A percentile compares a stretch with the other conserved stretches of the same genome.
Evolutionary conservation across 257 asterid genomes (phyloP).

Genomic region (Thymus quinquecostatus): DNA sequence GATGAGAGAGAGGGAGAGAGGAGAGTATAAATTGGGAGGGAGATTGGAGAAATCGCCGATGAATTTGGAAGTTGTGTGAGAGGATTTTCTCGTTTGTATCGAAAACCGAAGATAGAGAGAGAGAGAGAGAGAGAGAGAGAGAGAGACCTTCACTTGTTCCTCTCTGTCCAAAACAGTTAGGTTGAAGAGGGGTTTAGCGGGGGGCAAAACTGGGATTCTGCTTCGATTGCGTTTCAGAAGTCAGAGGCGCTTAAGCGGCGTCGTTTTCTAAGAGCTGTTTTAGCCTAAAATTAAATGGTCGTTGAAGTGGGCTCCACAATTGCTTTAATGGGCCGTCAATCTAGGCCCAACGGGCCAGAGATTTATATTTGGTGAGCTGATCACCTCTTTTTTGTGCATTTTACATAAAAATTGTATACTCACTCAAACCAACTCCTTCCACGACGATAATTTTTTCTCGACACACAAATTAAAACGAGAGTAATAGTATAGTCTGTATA

Average conservation of each 20-base stretch:
- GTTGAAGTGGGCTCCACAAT: background rate
- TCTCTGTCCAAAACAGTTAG: conserved; percentile 9
- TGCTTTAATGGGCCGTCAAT: background rate
- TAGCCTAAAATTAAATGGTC: background rate
- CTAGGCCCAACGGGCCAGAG: background rate
- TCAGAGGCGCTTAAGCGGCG: conserved; percentile 1
- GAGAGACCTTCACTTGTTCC: conserved; percentile 14
- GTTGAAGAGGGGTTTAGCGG: conserved; percentile 9
- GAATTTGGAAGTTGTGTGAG: conserved; percentile 44
- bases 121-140: background rate
- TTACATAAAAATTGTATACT: too few species aligned
- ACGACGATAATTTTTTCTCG: too few species aligned
- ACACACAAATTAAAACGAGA: too few species aligned
- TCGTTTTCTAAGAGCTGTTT: conserved; percentile 12
- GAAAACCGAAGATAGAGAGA: conserved; percentile 30
- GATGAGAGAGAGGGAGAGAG: background rate
- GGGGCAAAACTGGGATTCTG: conserved; percentile 24
- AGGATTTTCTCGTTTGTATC: conserved; percentile 62
- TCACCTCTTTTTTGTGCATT: too few species aligned
- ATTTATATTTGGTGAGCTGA: background rate
- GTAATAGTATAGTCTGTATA: too few species aligned
- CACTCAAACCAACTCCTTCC: too few species aligned
- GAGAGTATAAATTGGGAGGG: conserved; percentile 30
- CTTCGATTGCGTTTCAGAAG: background rate
- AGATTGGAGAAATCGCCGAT: conserved; percentile 58